phyloP scores from a whole-genome alignment of 768 basidiomycete species.

The Crucibulum laeve region DNA sequence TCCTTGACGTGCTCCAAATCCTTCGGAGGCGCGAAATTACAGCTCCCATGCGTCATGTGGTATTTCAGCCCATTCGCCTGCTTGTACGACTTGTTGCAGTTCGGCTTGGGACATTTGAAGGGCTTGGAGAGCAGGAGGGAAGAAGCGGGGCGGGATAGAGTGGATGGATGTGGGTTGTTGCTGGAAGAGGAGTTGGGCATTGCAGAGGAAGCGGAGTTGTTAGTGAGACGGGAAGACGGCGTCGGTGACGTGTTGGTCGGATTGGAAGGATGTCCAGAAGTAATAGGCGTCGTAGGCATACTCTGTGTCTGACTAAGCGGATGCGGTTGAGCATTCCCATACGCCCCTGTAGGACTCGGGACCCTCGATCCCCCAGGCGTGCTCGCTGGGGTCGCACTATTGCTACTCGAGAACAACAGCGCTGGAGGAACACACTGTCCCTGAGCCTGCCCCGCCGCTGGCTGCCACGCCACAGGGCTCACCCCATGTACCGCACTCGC shows the following conservation, averaged over 20 bases:
- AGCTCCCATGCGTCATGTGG: slow-evolving; percentile 89
- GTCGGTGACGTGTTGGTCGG: slow-evolving; percentile 7
- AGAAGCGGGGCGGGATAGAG: slow-evolving; percentile 33
- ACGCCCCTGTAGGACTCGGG: slow-evolving; percentile 12
- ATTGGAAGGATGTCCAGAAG: slow-evolving; percentile 12
- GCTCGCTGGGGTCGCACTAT: slow-evolving; percentile 34
- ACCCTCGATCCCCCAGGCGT: slow-evolving; percentile 47
- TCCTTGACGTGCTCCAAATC: slow-evolving; percentile 76
- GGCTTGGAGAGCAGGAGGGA: slow-evolving; percentile 77
- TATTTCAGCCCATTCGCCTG: slow-evolving; percentile 95
- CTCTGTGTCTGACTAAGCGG: slow-evolving; percentile 8
- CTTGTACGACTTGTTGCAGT: slow-evolving; percentile 96
- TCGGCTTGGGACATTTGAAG: slow-evolving; percentile 90
- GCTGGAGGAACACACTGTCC: slow-evolving; percentile 58
- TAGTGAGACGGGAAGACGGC: background rate
- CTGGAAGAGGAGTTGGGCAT: slow-evolving; percentile 3
- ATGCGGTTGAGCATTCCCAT: no score
- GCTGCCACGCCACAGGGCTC: slow-evolving; percentile 8
- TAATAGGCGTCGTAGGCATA: slow-evolving; percentile 14
- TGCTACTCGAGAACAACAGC: slow-evolving; percentile 45
- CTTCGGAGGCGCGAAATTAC: slow-evolving; percentile 90
- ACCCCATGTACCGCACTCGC: slow-evolving; percentile 21
- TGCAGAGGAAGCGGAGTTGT: slow-evolving; percentile 14
- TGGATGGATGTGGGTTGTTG: slow-evolving; percentile 1
- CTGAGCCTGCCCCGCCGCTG: slow-evolving; percentile 22